Percentiles rank a stretch among this genome's conserved stretches.
These are phyloP conservation scores for Paxillus involutus DNA, from an alignment of 768 basidiomycete genomes.

Conservation along the genomic window DNA sequence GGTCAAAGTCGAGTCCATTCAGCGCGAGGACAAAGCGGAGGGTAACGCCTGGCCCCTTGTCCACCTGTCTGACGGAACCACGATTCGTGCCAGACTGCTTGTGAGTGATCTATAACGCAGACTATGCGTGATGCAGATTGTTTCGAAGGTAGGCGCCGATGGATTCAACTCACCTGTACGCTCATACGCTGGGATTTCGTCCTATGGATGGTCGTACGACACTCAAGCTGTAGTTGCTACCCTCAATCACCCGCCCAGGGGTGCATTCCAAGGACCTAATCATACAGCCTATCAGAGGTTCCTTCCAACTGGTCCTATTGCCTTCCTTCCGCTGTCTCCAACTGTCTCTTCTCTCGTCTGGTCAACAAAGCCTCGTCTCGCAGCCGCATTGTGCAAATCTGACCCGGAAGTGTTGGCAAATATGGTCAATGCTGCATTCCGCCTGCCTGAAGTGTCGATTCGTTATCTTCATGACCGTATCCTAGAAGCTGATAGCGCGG, in stretches of 20 bases:
- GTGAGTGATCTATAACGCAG: slow-evolving; percentile 40
- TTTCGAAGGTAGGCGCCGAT: slow-evolving; percentile 83
- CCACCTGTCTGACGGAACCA: slow-evolving; percentile 64
- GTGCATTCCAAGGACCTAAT: slow-evolving; percentile 61
- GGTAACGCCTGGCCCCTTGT: slow-evolving; percentile 80
- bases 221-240: slow-evolving; percentile 91
- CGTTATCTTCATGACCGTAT: slow-evolving; percentile 64
- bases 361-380: slow-evolving; percentile 82
- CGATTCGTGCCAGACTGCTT: slow-evolving; percentile 70
- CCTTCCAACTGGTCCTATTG: slow-evolving; percentile 92
- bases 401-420: slow-evolving; percentile 60
- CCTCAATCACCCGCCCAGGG: slow-evolving; percentile 68
- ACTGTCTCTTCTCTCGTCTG: slow-evolving; percentile 88
- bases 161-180: slow-evolving; percentile 95
- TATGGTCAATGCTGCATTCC: slow-evolving; percentile 92
- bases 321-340: slow-evolving; percentile 85
- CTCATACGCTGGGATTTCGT: slow-evolving; percentile 77
- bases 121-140: not conserved
- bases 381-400: slow-evolving; percentile 65
- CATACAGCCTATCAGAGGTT: slow-evolving; percentile 92
- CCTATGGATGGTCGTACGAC: slow-evolving; percentile 91
- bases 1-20: slow-evolving; percentile 72
- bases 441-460: slow-evolving; percentile 74
- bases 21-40: slow-evolving; percentile 38
- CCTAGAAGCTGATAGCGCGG: slow-evolving; percentile 48